Percentiles rank a stretch among this genome's conserved stretches.
phyloP scores from a whole-genome alignment of 345 rosid genomes.

The Nasturtium officinale region DNA sequence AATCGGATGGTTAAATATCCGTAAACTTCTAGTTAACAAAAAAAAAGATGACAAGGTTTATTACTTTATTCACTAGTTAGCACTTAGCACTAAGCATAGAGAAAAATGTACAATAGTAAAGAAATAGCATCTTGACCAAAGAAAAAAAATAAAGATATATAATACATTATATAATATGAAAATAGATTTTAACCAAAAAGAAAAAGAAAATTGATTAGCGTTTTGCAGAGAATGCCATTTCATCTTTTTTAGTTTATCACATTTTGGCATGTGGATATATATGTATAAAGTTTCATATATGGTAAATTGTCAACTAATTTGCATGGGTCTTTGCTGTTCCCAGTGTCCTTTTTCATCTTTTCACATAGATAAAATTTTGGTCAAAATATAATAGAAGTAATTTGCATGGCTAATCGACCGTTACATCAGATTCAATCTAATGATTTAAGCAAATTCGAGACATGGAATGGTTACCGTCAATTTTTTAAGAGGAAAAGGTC shows the following conservation, averaged over 20 bases:
- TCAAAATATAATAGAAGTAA: background rate
- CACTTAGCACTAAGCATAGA: background rate
- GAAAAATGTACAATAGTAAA: background rate
- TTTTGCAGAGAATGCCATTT: too few species aligned
- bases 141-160: background rate
- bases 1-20: too few species aligned
- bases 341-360: background rate
- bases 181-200: too few species aligned
- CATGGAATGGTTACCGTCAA: background rate
- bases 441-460: background rate
- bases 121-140: background rate
- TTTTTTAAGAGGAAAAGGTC: too few species aligned
- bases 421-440: background rate
- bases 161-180: too few species aligned
- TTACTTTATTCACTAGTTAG: background rate
- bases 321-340: slow-evolving; percentile 12
- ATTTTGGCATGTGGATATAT: background rate
- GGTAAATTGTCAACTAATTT: background rate
- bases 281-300: background rate
- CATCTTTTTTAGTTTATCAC: too few species aligned
- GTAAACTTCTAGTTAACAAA: too few species aligned
- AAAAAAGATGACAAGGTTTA: too few species aligned
- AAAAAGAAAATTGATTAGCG: too few species aligned
- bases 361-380: background rate
- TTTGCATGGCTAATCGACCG: background rate